Conservation (phyloP, 1,139 yeast genomes). For the Suhomyces bolitotheri region DNA sequence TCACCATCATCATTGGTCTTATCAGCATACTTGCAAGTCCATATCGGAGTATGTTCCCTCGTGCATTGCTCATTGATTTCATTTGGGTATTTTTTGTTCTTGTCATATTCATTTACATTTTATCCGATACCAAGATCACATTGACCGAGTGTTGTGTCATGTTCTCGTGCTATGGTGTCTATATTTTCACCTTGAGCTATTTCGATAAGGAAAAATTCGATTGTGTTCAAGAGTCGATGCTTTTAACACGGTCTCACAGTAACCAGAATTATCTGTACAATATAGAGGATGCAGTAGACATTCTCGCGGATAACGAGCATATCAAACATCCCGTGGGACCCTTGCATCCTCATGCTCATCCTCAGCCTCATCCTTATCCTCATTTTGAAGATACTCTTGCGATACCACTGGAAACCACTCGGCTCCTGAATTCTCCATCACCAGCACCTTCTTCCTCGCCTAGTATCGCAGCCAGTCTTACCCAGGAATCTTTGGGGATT, state of each 20-base stretch:
- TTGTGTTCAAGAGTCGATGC: conserved; percentile 7
- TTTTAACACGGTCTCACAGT: conserved; percentile 5
- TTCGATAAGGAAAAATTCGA: conserved; percentile 12
- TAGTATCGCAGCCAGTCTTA: not conserved
- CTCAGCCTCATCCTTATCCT: not conserved
- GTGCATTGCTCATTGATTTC: conserved; percentile 31
- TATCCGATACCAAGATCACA: conserved; percentile 53
- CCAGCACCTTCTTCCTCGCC: not conserved
- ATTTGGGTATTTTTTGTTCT: conserved; percentile 38
- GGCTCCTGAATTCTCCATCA: not conserved
- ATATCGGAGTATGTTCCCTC: conserved; percentile 23
- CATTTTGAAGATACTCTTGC: conserved; percentile 3
- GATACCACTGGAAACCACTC: conserved; percentile 1
- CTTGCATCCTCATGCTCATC: not conserved
- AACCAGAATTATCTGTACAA: conserved; percentile 20
- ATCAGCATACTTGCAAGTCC: conserved; percentile 32
- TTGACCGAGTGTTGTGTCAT: conserved; percentile 46
- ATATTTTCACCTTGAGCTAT: conserved; percentile 25
- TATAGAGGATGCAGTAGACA: conserved; percentile 30
- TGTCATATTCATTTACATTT: conserved; percentile 39
- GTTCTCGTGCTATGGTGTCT: conserved; percentile 39
- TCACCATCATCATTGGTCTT: conserved; percentile 39
- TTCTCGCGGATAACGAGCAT: conserved; percentile 23
- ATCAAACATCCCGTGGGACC: conserved; percentile 16
- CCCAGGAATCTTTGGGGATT: conserved; percentile 8